These are phyloP conservation scores for Quercus lobata DNA, from an alignment of 331 rosid genomes.

Conservation along the genomic window DNA sequence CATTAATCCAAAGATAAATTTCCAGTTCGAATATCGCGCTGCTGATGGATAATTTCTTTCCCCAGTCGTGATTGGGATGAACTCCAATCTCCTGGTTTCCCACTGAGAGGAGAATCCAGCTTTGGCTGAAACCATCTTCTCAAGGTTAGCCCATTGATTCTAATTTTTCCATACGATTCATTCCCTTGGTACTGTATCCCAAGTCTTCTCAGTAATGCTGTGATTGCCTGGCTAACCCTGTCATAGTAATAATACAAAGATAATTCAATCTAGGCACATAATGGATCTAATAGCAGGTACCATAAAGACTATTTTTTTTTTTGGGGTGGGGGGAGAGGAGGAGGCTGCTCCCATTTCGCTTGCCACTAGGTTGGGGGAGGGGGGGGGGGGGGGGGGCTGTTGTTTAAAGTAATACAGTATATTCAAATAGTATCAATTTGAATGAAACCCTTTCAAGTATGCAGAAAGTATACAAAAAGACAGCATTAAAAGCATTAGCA, in stretches of 20 bases:
- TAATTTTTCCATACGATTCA: constrained; percentile 75
- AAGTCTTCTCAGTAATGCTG: constrained; percentile 77
- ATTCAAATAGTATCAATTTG: background rate
- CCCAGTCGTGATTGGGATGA: constrained; percentile 62
- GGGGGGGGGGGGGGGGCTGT: no score
- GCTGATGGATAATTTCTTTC: constrained; percentile 70
- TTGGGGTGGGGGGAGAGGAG: no score
- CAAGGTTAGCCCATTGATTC: constrained; percentile 58
- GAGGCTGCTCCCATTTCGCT: no score
- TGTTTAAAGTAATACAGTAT: background rate
- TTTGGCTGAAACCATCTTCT: constrained; percentile 87
- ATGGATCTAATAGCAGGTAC: background rate
- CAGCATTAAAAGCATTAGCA: background rate
- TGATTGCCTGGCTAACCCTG: constrained; percentile 85
- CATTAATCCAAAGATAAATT: constrained; percentile 62
- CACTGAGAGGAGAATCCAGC: constrained; percentile 54
- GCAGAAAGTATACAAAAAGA: background rate
- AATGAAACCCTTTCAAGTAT: background rate
- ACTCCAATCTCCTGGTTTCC: constrained; percentile 59
- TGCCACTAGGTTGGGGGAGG: accelerated
- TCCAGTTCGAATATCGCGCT: constrained; percentile 65
- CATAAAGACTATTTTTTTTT: background rate
- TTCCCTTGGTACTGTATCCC: constrained; percentile 65
- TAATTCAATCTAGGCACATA: background rate
- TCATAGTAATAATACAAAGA: background rate